Conservation (phyloP, 192 early-diverging fungal genomes). For the Coemansia sp. region DNA sequence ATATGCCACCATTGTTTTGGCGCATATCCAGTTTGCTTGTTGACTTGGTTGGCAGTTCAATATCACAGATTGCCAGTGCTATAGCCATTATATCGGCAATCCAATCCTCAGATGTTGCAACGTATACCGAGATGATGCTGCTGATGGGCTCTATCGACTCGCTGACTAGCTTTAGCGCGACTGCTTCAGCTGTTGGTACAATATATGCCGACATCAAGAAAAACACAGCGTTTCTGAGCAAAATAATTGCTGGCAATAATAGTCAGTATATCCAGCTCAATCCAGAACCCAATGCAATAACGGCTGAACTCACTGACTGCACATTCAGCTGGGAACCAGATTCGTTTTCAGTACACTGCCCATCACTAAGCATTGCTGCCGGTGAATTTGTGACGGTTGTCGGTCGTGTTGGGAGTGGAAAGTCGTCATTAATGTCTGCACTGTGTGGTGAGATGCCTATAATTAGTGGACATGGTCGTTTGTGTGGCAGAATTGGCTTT, state of each 20-base stretch:
- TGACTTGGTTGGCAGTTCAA: constrained; percentile 24
- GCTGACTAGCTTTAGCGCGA: constrained; percentile 11
- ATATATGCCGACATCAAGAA: not conserved
- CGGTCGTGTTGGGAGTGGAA: constrained; percentile 83
- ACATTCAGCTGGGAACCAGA: constrained; percentile 28
- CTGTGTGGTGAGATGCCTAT: constrained; percentile 86
- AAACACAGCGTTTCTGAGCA: constrained; percentile 3
- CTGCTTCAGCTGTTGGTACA: not conserved
- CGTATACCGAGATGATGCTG: constrained; percentile 14
- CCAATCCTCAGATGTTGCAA: constrained; percentile 18
- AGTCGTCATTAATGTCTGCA: constrained; percentile 61
- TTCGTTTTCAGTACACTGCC: constrained; percentile 57
- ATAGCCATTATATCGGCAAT: constrained; percentile 63
- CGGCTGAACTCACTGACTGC: constrained; percentile 21
- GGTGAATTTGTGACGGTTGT: constrained; percentile 77
- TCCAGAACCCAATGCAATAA: not conserved
- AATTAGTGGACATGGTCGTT: constrained; percentile 60
- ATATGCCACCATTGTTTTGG: constrained; percentile 28
- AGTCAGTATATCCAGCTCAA: constrained; percentile 3
- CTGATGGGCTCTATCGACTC: constrained; percentile 26
- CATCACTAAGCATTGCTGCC: constrained; percentile 58
- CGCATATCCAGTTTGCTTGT: constrained; percentile 12
- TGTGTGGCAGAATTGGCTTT: constrained; percentile 61
- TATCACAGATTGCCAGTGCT: constrained; percentile 57
- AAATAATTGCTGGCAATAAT: not conserved